Percentiles rank a stretch among this genome's conserved stretches.
These are phyloP conservation scores for Tetrahymena thermophila DNA, from an alignment of 73 alveolate genomes.

Conservation along the genomic window DNA sequence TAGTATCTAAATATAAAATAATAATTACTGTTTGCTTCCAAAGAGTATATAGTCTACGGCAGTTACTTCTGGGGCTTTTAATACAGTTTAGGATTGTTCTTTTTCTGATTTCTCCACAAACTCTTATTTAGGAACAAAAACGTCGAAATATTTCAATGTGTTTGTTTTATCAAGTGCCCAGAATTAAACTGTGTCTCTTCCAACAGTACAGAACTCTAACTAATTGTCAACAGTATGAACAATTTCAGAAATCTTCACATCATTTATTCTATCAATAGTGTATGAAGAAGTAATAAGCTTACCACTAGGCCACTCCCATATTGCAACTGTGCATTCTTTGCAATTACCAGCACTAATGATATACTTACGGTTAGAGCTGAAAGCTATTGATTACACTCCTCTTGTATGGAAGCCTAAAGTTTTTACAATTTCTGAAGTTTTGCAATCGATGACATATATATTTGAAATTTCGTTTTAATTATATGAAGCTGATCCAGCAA, in stretches of 20 bases:
- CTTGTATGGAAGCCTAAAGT: slow-evolving; percentile 25
- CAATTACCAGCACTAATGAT: slow-evolving; percentile 27
- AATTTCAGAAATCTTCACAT: slow-evolving; percentile 22
- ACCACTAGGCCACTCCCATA: slow-evolving; percentile 30
- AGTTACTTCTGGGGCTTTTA: slow-evolving; percentile 9
- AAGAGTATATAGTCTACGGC: background rate
- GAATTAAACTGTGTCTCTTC: slow-evolving; percentile 25
- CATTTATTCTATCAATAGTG: slow-evolving; percentile 36
- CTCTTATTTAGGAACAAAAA: slow-evolving; percentile 8
- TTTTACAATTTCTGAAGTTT: slow-evolving; percentile 3
- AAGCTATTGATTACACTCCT: slow-evolving; percentile 24
- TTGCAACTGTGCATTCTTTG: slow-evolving; percentile 31
- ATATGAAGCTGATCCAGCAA: slow-evolving; percentile 20
- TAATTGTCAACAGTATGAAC: slow-evolving; percentile 6
- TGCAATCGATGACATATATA: slow-evolving; percentile 1
- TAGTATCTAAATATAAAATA: background rate
- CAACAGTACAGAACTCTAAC: slow-evolving; percentile 37
- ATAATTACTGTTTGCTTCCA: background rate
- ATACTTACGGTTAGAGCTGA: slow-evolving; percentile 22
- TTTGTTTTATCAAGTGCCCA: slow-evolving; percentile 29
- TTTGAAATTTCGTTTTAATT: slow-evolving; percentile 20
- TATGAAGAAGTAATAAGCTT: slow-evolving; percentile 33
- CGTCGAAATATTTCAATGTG: slow-evolving; percentile 31
- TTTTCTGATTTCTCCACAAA: background rate
- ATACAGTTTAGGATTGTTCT: slow-evolving; percentile 8